Percentiles rank a stretch among this genome's conserved stretches.
Conservation (phyloP, 1,139 yeast species). For the Hyphopichia wangnamkhiaoensis region DNA sequence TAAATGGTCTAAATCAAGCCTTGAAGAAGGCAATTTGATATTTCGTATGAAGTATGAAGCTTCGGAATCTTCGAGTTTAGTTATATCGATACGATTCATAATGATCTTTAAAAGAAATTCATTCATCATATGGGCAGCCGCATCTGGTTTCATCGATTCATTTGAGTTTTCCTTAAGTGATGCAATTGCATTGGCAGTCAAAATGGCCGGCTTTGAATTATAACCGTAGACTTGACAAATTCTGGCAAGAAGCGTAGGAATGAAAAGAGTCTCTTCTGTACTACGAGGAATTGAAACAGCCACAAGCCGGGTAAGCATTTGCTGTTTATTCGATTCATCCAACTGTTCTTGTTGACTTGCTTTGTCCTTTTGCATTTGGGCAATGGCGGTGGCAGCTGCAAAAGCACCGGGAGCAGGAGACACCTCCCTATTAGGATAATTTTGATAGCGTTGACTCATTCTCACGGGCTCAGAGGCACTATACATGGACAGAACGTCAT, state of each 20-base stretch:
- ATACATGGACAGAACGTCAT: constrained; percentile 19
- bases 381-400: constrained; percentile 73
- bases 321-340: constrained; percentile 45
- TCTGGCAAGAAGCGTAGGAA: constrained; percentile 68
- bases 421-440: constrained; percentile 40
- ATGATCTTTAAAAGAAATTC: constrained; percentile 22
- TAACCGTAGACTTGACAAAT: constrained; percentile 71
- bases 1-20: constrained; percentile 57
- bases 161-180: constrained; percentile 54
- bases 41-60: constrained; percentile 45
- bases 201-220: constrained; percentile 63
- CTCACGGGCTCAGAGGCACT: background rate
- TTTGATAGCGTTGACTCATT: background rate
- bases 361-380: constrained; percentile 48
- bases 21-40: constrained; percentile 50
- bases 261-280: constrained; percentile 73
- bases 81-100: constrained; percentile 32
- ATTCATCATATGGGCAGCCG: constrained; percentile 11
- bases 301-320: constrained; percentile 61
- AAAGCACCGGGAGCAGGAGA: constrained; percentile 75
- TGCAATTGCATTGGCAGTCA: constrained; percentile 71
- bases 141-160: constrained; percentile 13
- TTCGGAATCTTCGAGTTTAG: constrained; percentile 30
- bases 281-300: constrained; percentile 75
- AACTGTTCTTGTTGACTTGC: constrained; percentile 18